These are phyloP conservation scores for Saksenaea vasiformis DNA, from an alignment of 371 early-diverging fungal genomes.

Conservation along the genomic window DNA sequence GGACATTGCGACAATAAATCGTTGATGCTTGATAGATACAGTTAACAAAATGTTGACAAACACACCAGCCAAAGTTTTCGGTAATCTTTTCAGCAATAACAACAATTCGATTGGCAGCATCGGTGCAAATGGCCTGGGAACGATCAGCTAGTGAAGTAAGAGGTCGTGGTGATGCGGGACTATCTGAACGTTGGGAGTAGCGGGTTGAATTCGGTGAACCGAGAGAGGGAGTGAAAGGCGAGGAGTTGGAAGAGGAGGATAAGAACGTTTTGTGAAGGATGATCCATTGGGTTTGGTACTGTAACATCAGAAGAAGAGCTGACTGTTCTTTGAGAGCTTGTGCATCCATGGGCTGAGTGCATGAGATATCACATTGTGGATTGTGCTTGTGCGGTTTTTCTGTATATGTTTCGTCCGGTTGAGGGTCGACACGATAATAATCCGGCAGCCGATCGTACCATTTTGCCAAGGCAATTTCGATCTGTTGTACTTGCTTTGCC, in stretches of 20 bases:
- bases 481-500: slow-evolving; percentile 28
- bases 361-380: not conserved
- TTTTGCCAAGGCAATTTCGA: slow-evolving; percentile 37
- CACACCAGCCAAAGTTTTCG: slow-evolving; percentile 43
- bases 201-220: slow-evolving; percentile 8
- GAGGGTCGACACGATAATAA: slow-evolving; percentile 37
- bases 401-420: slow-evolving; percentile 10
- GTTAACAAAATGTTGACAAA: slow-evolving; percentile 44
- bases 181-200: not conserved
- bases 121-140: slow-evolving; percentile 41
- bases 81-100: slow-evolving; percentile 36
- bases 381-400: not conserved
- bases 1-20: slow-evolving; percentile 39
- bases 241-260: slow-evolving; percentile 17
- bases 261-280: slow-evolving; percentile 42
- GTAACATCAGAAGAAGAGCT: slow-evolving; percentile 40
- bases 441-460: slow-evolving; percentile 44
- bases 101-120: slow-evolving; percentile 50
- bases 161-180: slow-evolving; percentile 11
- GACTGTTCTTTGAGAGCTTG: slow-evolving; percentile 29
- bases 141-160: slow-evolving; percentile 27
- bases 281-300: slow-evolving; percentile 51
- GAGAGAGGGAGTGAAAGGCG: slow-evolving; percentile 18
- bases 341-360: slow-evolving; percentile 23
- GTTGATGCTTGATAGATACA: slow-evolving; percentile 50